Conservation (phyloP, 352 stramenopile species). For the Pythium myriotylum region DNA sequence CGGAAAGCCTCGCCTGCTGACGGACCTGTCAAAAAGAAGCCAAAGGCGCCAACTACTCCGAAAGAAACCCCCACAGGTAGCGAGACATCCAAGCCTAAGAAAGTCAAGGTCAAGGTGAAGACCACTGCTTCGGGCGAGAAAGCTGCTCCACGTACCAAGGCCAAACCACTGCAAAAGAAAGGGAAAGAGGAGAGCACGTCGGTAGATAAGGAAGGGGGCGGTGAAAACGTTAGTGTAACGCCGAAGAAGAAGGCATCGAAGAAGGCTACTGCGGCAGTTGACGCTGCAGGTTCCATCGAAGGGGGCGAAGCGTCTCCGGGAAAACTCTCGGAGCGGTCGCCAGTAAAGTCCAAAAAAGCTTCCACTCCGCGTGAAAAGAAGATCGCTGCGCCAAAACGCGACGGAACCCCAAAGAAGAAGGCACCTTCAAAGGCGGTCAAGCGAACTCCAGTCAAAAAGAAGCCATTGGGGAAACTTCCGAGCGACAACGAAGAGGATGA, state of each 20-base stretch:
- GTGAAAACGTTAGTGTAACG: slow-evolving; percentile 1
- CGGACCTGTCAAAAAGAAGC: slow-evolving; percentile 19
- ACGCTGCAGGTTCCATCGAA: not conserved
- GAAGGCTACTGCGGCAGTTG: not conserved
- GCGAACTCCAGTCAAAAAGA: slow-evolving; percentile 9
- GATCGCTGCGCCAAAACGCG: slow-evolving; percentile 8
- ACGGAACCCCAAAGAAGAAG: not conserved
- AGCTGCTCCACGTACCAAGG: no score
- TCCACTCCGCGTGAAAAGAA: slow-evolving; percentile 6
- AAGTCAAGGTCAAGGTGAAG: not conserved
- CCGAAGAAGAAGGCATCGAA: slow-evolving; percentile 16
- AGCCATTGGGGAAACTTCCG: slow-evolving; percentile 6
- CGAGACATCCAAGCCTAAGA: not conserved
- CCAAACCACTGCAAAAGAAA: not conserved
- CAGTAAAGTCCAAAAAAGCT: slow-evolving; percentile 17
- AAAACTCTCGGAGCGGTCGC: slow-evolving; percentile 8
- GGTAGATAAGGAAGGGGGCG: not conserved
- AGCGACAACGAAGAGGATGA: slow-evolving; percentile 20
- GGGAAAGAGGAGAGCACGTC: not conserved
- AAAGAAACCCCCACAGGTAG: not conserved
- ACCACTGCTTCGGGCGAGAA: not conserved
- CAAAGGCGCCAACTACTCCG: slow-evolving; percentile 1
- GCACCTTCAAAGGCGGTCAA: not conserved
- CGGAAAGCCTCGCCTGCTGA: slow-evolving; percentile 16
- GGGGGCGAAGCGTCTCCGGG: not conserved